phyloP scores from a whole-genome alignment of 768 basidiomycete genomes.

The Rhodotorula diobovata region DNA sequence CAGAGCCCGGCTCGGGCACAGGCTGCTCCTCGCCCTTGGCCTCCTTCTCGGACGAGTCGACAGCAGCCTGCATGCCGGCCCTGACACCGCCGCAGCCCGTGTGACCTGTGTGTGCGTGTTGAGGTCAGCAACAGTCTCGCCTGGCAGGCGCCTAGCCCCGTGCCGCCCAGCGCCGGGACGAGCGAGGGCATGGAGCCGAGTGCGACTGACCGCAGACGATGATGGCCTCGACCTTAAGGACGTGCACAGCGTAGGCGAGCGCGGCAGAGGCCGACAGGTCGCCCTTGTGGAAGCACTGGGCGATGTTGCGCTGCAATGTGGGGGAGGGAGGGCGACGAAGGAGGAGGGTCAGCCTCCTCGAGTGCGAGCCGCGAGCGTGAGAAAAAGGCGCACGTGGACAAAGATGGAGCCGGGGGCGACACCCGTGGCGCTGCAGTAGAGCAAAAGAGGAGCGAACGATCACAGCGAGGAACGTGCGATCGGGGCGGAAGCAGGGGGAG shows the following conservation, averaged over 20 bases:
- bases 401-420: slow-evolving; percentile 44
- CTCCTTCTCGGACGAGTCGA: slow-evolving; percentile 1
- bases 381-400: slow-evolving; percentile 39
- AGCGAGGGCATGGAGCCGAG: neutral
- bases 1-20: slow-evolving; percentile 12
- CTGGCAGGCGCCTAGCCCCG: neutral
- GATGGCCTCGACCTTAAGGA: slow-evolving; percentile 41
- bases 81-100: slow-evolving; percentile 37
- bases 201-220: slow-evolving; percentile 38
- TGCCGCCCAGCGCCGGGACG: too few relatives aligned
- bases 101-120: slow-evolving; percentile 12
- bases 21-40: neutral
- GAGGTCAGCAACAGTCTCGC: neutral
- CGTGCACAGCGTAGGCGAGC: slow-evolving; percentile 42
- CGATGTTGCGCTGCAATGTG: slow-evolving; percentile 41
- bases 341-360: neutral
- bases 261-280: slow-evolving; percentile 41
- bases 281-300: slow-evolving; percentile 40
- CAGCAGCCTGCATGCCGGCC: slow-evolving; percentile 34
- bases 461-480: neutral
- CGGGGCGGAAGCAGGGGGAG: neutral
- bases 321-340: neutral
- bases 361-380: neutral
- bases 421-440: slow-evolving; percentile 34
- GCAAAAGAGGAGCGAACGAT: neutral